Percentiles rank a stretch among this genome's conserved stretches.
phyloP scores from a whole-genome alignment of 495 filamentous ascomycete genomes.

The Podospora appendiculata region DNA sequence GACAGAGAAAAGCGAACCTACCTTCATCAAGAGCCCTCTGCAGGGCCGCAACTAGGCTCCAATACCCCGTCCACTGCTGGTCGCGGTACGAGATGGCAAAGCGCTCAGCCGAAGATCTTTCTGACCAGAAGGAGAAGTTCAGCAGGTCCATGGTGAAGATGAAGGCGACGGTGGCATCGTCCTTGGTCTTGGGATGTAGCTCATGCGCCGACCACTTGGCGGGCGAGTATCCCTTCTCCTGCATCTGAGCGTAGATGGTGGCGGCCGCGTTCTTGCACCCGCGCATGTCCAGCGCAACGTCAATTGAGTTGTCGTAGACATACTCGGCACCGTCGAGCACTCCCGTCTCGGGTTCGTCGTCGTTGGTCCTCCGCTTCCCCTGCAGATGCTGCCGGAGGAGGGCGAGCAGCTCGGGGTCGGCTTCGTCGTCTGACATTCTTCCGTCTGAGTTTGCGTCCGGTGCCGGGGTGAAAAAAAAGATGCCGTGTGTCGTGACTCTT shows the following conservation, averaged over 20 bases:
- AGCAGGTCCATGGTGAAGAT: slow-evolving; percentile 95
- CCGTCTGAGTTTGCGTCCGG: not conserved
- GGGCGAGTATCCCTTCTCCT: slow-evolving; percentile 73
- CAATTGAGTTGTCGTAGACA: slow-evolving; percentile 87
- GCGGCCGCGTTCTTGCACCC: slow-evolving; percentile 74
- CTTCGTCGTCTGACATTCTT: slow-evolving; percentile 79
- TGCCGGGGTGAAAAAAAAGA: too few species aligned
- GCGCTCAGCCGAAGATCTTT: slow-evolving; percentile 49
- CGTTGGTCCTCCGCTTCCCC: slow-evolving; percentile 35
- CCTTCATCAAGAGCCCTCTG: slow-evolving; percentile 87
- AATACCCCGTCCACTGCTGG: slow-evolving; percentile 86
- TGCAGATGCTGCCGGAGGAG: slow-evolving; percentile 76
- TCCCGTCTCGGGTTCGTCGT: slow-evolving; percentile 60
- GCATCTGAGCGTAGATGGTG: slow-evolving; percentile 71
- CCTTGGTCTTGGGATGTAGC: slow-evolving; percentile 75
- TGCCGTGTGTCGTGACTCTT: too few species aligned
- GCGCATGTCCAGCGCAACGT: slow-evolving; percentile 75
- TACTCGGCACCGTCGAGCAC: slow-evolving; percentile 78
- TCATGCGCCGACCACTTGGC: slow-evolving; percentile 82
- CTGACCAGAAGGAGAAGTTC: slow-evolving; percentile 96
- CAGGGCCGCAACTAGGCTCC: slow-evolving; percentile 82
- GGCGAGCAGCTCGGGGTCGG: slow-evolving; percentile 78
- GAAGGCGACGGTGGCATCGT: slow-evolving; percentile 74
- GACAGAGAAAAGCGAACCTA: slow-evolving; percentile 16
- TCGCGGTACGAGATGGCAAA: slow-evolving; percentile 77